Evolutionary conservation across 805 yeast genomes (phyloP).

Genomic region (Starmerella bombicola): DNA sequence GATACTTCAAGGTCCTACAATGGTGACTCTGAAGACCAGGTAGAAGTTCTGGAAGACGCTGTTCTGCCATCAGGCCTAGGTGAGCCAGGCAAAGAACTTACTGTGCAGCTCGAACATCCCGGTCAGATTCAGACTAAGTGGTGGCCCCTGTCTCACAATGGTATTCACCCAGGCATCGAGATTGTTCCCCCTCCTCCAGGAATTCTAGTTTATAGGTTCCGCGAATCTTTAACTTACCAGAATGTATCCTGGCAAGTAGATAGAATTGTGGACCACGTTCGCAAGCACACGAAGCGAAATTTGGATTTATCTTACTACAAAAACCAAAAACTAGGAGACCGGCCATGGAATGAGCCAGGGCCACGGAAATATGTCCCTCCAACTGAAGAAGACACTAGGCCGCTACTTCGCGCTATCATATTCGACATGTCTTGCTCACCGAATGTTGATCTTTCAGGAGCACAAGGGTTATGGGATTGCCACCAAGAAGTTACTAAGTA

Average conservation of each 20-base stretch:
- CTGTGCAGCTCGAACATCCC: conserved; percentile 9
- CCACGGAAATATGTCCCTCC: conserved; percentile 31
- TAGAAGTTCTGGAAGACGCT: conserved; percentile 11
- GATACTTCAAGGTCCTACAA: not conserved
- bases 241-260: conserved; percentile 68
- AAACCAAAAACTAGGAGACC: conserved; percentile 37
- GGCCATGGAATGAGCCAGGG: conserved; percentile 91
- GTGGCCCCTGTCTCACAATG: conserved; percentile 33
- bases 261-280: conserved; percentile 52
- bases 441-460: conserved; percentile 64
- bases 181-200: conserved; percentile 82
- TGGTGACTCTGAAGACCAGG: not conserved
- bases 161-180: conserved; percentile 43
- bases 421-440: conserved; percentile 72
- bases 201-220: conserved; percentile 69
- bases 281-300: conserved; percentile 41
- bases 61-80: conserved; percentile 10
- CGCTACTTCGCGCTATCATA: conserved; percentile 56
- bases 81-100: conserved; percentile 13
- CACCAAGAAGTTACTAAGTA: conserved; percentile 58
- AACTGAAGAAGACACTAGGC: conserved; percentile 40
- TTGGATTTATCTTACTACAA: conserved; percentile 34
- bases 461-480: conserved; percentile 66
- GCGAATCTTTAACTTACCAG: conserved; percentile 71
- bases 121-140: conserved; percentile 19